phyloP scores from a whole-genome alignment of 495 filamentous ascomycete species.

The Letharia lupina region DNA sequence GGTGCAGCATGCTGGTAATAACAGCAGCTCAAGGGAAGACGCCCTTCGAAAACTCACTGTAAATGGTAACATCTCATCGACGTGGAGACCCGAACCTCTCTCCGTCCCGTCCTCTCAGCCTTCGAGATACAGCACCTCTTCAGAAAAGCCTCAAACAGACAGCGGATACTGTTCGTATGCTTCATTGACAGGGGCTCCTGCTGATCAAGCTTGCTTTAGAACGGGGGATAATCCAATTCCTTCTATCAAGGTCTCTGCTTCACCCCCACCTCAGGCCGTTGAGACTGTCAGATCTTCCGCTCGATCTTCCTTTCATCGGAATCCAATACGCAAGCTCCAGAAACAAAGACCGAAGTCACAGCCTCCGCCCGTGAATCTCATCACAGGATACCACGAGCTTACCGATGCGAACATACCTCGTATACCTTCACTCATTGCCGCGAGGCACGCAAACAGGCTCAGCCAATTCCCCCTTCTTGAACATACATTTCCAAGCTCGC shows the following conservation, averaged over 20 bases:
- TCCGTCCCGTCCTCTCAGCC: conserved; percentile 2
- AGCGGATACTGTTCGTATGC: conserved; percentile 21
- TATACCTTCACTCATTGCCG: conserved; percentile 23
- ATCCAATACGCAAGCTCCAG: conserved; percentile 17
- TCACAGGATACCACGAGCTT: conserved; percentile 15
- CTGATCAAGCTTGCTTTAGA: not conserved
- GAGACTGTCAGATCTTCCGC: conserved; percentile 7
- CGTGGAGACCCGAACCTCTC: not conserved
- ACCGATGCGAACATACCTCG: conserved; percentile 20
- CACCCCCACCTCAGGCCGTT: conserved; percentile 5
- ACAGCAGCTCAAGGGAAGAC: conserved; percentile 13
- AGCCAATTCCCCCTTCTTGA: conserved; percentile 22
- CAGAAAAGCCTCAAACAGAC: conserved; percentile 10
- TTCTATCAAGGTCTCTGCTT: not conserved
- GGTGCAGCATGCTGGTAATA: not conserved
- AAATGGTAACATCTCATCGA: not conserved
- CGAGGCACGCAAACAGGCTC: conserved; percentile 23
- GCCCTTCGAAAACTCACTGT: conserved; percentile 17
- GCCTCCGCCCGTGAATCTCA: conserved; percentile 12
- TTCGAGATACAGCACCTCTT: conserved; percentile 6
- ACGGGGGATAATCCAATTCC: not conserved
- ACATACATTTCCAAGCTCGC: conserved; percentile 22
- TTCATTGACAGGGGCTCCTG: not conserved
- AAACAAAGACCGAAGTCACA: conserved; percentile 23
- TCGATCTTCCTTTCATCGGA: conserved; percentile 6